Conservation (phyloP, 2,329 filamentous ascomycete species). For the Colletotrichum scovillei region DNA sequence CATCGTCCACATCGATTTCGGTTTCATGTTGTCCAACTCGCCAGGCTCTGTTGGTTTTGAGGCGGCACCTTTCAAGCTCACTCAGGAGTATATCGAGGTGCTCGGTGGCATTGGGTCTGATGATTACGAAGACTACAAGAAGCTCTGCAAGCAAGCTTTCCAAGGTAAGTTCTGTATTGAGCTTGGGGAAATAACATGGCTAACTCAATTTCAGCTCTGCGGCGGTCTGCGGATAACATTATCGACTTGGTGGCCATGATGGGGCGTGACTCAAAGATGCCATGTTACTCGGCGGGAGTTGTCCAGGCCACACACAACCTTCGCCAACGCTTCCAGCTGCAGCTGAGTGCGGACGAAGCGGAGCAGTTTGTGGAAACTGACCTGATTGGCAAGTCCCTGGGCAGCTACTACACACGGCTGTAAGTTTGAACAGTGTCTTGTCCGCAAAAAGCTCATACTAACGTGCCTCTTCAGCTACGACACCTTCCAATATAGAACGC, state of each 20-base stretch:
- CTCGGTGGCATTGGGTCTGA: conserved; percentile 77
- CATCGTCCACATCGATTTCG: conserved; percentile 90
- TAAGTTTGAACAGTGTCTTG: conserved; percentile 56
- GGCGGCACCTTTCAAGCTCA: conserved; percentile 87
- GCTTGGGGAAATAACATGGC: background rate
- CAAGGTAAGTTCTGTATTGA: conserved; percentile 67
- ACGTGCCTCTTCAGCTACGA: conserved; percentile 69
- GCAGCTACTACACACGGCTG: conserved; percentile 89
- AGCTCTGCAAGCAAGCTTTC: conserved; percentile 84
- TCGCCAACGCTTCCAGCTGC: conserved; percentile 81
- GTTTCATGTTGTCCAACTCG: conserved; percentile 90
- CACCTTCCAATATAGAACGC: conserved; percentile 88
- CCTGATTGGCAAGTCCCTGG: conserved; percentile 82
- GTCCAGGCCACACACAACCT: conserved; percentile 76
- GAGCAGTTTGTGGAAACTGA: conserved; percentile 85
- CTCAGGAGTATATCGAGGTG: conserved; percentile 87
- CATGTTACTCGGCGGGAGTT: conserved; percentile 82
- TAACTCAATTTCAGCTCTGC: conserved; percentile 64
- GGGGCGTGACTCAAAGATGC: conserved; percentile 86
- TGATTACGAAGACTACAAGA: conserved; percentile 81
- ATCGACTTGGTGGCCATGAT: conserved; percentile 87
- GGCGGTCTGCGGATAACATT: conserved; percentile 82
- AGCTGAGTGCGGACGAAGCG: conserved; percentile 84
- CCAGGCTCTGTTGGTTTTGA: conserved; percentile 88
- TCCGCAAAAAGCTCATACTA: background rate